phyloP scores from a whole-genome alignment of 441 rosid genomes.

The Populus tomentosa region DNA sequence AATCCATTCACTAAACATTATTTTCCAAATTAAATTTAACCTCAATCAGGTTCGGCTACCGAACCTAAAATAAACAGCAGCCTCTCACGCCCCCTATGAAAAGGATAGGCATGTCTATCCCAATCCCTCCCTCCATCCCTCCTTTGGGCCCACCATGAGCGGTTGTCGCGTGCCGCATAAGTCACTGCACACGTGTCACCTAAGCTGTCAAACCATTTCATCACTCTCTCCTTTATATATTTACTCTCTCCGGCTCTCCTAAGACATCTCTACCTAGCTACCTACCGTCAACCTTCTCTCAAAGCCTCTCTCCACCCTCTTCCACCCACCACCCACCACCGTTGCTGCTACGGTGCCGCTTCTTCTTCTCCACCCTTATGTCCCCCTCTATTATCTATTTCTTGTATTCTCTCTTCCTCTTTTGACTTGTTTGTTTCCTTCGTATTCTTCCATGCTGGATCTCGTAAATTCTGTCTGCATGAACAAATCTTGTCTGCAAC shows the following conservation, averaged over 20 bases:
- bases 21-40: too few species aligned
- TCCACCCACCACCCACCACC: background rate
- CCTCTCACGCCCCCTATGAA: background rate
- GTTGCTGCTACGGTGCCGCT: background rate
- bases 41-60: too few species aligned
- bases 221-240: background rate
- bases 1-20: too few species aligned
- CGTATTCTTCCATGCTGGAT: background rate
- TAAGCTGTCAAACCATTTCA: constrained; percentile 23
- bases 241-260: background rate
- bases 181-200: constrained; percentile 38
- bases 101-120: background rate
- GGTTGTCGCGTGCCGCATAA: constrained; percentile 68
- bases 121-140: background rate
- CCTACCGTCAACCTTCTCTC: background rate
- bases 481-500: background rate
- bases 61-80: background rate
- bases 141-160: constrained; percentile 40
- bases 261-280: background rate
- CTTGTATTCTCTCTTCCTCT: background rate
- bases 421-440: background rate
- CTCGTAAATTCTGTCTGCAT: background rate
- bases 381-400: background rate
- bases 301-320: background rate
- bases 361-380: background rate